Evolutionary conservation across 1,139 yeast species (phyloP).

Genomic region (Sugiyamaella paludigena): DNA sequence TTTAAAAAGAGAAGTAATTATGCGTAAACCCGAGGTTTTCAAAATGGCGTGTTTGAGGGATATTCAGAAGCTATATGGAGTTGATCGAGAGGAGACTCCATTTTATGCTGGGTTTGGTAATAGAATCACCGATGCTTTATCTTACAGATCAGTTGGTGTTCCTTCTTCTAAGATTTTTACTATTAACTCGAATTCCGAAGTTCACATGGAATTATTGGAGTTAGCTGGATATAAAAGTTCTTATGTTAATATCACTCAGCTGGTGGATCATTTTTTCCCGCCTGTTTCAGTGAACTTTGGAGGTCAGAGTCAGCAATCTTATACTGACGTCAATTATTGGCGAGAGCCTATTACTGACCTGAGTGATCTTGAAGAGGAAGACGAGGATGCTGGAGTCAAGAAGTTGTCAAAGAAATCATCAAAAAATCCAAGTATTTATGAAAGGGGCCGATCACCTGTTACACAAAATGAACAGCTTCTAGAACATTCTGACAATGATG

Average conservation of each 20-base stretch:
- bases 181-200: conserved; percentile 95
- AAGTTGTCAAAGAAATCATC: conserved; percentile 13
- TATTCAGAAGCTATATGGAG: conserved; percentile 58
- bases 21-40: conserved; percentile 95
- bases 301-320: conserved; percentile 47
- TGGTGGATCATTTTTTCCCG: conserved; percentile 97
- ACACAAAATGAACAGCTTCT: conserved; percentile 12
- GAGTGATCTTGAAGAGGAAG: conserved; percentile 49
- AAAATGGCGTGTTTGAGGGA: conserved; percentile 96
- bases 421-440: conserved; percentile 7
- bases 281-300: conserved; percentile 44
- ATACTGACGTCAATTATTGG: conserved; percentile 90
- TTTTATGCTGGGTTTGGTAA: conserved; percentile 98
- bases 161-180: conserved; percentile 96
- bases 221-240: conserved; percentile 89
- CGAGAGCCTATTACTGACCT: conserved; percentile 71
- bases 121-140: conserved; percentile 92
- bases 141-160: conserved; percentile 89
- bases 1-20: conserved; percentile 80
- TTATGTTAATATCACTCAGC: conserved; percentile 84
- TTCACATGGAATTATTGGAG: conserved; percentile 93
- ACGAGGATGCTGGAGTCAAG: conserved; percentile 26
- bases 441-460: conserved; percentile 10
- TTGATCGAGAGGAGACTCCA: conserved; percentile 51
- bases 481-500: conserved; percentile 27